Conservation (phyloP, 805 yeast species). For the Ogataea paraovalis region DNA sequence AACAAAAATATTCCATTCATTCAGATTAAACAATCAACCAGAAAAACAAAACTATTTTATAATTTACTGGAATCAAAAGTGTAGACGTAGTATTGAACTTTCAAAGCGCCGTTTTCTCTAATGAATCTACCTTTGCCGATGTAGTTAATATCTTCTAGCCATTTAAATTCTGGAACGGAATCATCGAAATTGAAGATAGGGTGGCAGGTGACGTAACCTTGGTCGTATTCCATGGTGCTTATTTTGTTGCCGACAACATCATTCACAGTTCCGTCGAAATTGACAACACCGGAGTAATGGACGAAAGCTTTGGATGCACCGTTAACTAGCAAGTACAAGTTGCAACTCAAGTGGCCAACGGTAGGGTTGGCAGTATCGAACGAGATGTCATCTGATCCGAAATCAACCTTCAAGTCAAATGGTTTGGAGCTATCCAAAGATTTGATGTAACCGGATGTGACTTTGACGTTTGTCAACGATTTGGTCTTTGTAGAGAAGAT, state of each 20-base stretch:
- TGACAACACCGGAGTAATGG: constrained; percentile 47
- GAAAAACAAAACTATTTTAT: not conserved
- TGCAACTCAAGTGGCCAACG: constrained; percentile 42
- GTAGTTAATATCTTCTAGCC: constrained; percentile 48
- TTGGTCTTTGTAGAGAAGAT: constrained; percentile 26
- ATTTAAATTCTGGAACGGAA: constrained; percentile 40
- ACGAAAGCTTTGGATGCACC: constrained; percentile 36
- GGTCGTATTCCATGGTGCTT: constrained; percentile 36
- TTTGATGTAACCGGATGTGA: constrained; percentile 35
- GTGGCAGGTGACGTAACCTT: constrained; percentile 46
- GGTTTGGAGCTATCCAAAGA: constrained; percentile 36
- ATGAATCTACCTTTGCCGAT: constrained; percentile 59
- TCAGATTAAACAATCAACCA: not conserved
- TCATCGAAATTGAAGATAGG: constrained; percentile 43
- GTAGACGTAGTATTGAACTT: constrained; percentile 54
- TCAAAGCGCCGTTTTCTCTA: constrained; percentile 40
- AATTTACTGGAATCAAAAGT: constrained; percentile 21
- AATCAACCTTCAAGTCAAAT: constrained; percentile 33
- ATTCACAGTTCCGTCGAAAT: constrained; percentile 32
- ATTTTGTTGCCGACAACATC: constrained; percentile 34
- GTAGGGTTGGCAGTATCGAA: constrained; percentile 27
- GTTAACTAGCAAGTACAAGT: constrained; percentile 35
- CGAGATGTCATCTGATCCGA: constrained; percentile 49
- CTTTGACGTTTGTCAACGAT: constrained; percentile 27
- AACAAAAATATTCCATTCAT: too few relatives aligned